Conservation (phyloP, 2,329 filamentous ascomycete genomes). For the Kalaharituber pfeilii region DNA sequence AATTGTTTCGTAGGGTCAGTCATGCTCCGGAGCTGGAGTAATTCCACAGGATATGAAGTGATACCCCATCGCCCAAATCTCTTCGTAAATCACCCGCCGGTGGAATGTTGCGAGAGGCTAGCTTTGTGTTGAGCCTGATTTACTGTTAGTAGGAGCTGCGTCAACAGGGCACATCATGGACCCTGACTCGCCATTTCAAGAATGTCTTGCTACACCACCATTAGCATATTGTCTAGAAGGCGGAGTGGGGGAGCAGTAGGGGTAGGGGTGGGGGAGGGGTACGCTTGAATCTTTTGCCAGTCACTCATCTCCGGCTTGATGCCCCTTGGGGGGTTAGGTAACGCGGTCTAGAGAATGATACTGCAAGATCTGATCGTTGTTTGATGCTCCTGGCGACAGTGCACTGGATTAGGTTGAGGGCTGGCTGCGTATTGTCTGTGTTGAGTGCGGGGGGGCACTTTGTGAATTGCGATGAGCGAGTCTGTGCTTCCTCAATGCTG, state of each 20-base stretch:
- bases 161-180: slow-evolving; percentile 20
- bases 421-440: too few species aligned
- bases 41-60: slow-evolving; percentile 23
- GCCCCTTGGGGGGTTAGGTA: background rate
- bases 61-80: slow-evolving; percentile 84
- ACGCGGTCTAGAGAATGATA: too few species aligned
- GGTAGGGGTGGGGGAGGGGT: background rate
- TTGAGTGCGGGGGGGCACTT: too few species aligned
- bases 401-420: too few species aligned
- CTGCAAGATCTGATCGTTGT: too few species aligned
- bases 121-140: slow-evolving; percentile 81
- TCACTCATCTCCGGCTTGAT: background rate
- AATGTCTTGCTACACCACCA: slow-evolving; percentile 88
- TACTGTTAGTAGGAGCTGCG: background rate
- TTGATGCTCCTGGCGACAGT: too few species aligned
- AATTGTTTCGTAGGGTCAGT: background rate
- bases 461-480: too few species aligned
- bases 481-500: too few species aligned
- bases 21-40: background rate
- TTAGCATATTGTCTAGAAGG: slow-evolving; percentile 3
- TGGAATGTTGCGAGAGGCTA: slow-evolving; percentile 59
- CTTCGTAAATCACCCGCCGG: slow-evolving; percentile 65
- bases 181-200: slow-evolving; percentile 61
- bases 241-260: background rate
- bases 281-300: slow-evolving; percentile 8